phyloP scores from a whole-genome alignment of 345 rosid species.

The Erucastrum elatum region DNA sequence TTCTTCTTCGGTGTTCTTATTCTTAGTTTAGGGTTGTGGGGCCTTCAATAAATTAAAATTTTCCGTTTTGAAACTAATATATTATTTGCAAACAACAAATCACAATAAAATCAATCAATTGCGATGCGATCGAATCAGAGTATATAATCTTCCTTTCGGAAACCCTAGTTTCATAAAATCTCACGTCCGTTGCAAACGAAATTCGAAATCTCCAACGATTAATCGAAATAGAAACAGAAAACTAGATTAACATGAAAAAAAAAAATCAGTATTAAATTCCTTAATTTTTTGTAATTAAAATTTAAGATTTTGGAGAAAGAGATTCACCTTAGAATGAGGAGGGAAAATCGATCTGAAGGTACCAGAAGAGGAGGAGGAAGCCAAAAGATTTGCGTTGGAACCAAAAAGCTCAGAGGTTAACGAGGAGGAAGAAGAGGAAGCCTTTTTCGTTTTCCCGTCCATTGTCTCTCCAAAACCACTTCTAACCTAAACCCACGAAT shows the following conservation, averaged over 20 bases:
- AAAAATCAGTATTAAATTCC: neutral
- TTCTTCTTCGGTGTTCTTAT: neutral
- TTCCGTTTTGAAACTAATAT: neutral
- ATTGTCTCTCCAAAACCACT: slow-evolving; percentile 39
- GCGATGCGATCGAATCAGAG: slow-evolving; percentile 7
- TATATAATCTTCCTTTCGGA: neutral
- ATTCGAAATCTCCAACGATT: neutral
- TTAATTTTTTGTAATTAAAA: neutral
- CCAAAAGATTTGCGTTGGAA: slow-evolving; percentile 44
- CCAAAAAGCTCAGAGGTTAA: slow-evolving; percentile 72
- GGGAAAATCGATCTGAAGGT: slow-evolving; percentile 63
- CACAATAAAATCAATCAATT: neutral
- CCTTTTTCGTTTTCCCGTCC: slow-evolving; percentile 57
- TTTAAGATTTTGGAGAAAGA: neutral
- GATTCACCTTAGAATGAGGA: slow-evolving; percentile 56
- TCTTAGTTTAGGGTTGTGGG: slow-evolving; percentile 23
- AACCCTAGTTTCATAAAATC: slow-evolving; percentile 25
- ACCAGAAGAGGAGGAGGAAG: slow-evolving; percentile 48
- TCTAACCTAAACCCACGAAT: slow-evolving; percentile 25
- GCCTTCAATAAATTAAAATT: slow-evolving; percentile 2
- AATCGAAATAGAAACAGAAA: neutral
- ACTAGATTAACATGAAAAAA: neutral
- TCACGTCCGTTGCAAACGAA: neutral
- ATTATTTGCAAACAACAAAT: neutral
- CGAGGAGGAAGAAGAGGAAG: slow-evolving; percentile 47